Evolutionary conservation across 768 basidiomycete genomes (phyloP).

Genomic region (Russula foetens): DNA sequence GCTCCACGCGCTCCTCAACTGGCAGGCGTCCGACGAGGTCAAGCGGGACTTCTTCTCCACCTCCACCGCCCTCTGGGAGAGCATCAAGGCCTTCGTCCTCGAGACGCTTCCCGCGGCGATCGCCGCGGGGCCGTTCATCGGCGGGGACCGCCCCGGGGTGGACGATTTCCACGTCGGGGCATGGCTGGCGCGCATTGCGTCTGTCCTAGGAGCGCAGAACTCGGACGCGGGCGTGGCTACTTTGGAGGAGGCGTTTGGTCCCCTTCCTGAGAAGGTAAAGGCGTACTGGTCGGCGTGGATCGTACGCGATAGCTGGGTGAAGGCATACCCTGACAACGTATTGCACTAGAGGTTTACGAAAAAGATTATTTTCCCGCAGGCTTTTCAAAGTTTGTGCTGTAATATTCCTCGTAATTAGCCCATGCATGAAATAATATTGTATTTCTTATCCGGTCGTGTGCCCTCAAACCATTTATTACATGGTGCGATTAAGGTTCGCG

Average conservation of each 20-base stretch:
- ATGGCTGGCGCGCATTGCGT: constrained; percentile 43
- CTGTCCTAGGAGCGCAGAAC: constrained; percentile 30
- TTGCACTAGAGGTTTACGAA: constrained; percentile 7
- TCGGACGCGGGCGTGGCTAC: constrained; percentile 32
- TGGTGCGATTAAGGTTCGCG: too few relatives aligned
- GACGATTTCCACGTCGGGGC: constrained; percentile 48
- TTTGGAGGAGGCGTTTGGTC: constrained; percentile 34
- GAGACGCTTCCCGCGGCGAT: constrained; percentile 35
- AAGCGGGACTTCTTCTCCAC: constrained; percentile 34
- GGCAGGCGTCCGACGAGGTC: constrained; percentile 28
- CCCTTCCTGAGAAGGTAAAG: constrained; percentile 33
- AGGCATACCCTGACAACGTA: constrained; percentile 24
- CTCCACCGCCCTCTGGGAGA: constrained; percentile 34
- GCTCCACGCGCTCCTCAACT: constrained; percentile 36
- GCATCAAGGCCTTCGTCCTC: constrained; percentile 31
- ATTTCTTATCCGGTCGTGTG: too few relatives aligned
- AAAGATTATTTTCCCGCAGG: too few relatives aligned
- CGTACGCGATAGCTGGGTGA: constrained; percentile 37
- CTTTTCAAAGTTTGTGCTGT: too few relatives aligned
- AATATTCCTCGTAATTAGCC: too few relatives aligned
- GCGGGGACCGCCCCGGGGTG: constrained; percentile 39
- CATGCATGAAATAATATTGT: too few relatives aligned
- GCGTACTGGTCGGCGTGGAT: constrained; percentile 40
- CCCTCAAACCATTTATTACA: too few relatives aligned
- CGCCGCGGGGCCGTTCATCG: constrained; percentile 39